These are phyloP conservation scores for Acephala macrosclerotiorum DNA, from an alignment of 2,329 filamentous ascomycete species.

Conservation along the genomic window DNA sequence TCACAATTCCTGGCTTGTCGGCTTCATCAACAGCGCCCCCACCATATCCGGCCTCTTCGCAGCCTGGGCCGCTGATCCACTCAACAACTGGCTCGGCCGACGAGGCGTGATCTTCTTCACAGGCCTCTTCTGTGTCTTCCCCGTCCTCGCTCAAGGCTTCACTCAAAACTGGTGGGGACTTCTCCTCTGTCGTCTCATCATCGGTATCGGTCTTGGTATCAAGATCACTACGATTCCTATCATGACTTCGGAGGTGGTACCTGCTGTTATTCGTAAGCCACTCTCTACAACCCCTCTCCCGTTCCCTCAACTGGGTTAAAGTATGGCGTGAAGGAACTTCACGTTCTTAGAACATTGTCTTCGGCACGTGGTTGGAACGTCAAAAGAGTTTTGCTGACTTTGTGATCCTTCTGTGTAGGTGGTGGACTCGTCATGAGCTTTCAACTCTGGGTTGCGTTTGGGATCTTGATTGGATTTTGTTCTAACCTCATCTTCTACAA, in stretches of 20 bases:
- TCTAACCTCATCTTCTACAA: constrained; percentile 3
- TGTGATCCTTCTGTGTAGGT: too few species aligned
- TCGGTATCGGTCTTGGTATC: constrained; percentile 3
- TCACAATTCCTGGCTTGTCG: constrained; percentile 8
- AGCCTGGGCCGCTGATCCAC: constrained; percentile 1
- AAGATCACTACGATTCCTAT: constrained; percentile 9
- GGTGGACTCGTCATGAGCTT: constrained; percentile 11
- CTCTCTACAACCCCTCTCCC: too few species aligned
- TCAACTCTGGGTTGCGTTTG: constrained; percentile 11
- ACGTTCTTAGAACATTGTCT: too few species aligned
- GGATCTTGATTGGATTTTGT: constrained; percentile 7
- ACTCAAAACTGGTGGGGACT: constrained; percentile 11
- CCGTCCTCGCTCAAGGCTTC: constrained; percentile 1
- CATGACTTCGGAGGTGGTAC: constrained; percentile 7
- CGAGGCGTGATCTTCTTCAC: constrained; percentile 9
- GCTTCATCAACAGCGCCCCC: constrained; percentile 3
- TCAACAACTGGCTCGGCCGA: constrained; percentile 1
- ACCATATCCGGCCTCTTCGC: constrained; percentile 8
- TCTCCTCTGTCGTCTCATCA: background rate
- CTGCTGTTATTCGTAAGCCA: too few species aligned
- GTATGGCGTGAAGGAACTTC: too few species aligned
- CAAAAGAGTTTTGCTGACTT: too few species aligned
- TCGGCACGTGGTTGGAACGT: too few species aligned
- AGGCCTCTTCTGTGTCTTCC: constrained; percentile 8
- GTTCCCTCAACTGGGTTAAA: too few species aligned